Evolutionary conservation across 176 grass and related monocot genomes (phyloP), one percentile per base, ranked within the genome.

Genomic region (Hyparrhenia diplandra): DNA sequence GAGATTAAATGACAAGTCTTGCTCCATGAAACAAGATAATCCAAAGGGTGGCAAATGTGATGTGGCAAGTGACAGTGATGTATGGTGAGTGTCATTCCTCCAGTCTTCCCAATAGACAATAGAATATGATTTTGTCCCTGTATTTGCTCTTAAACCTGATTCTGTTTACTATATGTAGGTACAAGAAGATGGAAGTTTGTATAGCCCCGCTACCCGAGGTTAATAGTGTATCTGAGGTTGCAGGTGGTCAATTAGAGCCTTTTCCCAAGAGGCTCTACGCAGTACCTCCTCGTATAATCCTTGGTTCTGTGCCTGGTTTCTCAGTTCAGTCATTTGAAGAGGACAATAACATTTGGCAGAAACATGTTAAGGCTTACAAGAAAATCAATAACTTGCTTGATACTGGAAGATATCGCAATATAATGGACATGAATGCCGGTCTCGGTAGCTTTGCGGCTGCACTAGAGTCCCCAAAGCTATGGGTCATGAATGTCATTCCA

Each of bases 381-480:
- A 97, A 89, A 86, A 74, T 54, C 35, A 97, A 94, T 65, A 51
- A 83, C 31, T 83, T 91, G 64, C 69, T 97, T 69, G 82, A 59
- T 77, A 91, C 86, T 64, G 75, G 91, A 77, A 79, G 91, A 60
- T 97, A 90, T 68, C 94, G 85, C 64, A 97, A 97, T 75, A 78
- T 97, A 81, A 91, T 97, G 88, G 94, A 93, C 82, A 96, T 96
- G 93, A 91, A 93, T 91, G 88, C 90, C 0, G 90, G 86, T 64
- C 63, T 89, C 31, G 94, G 94, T 75, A 91, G 94, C 75, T 97
- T 97, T 61, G 91, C 86, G 25, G 87, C 91, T 83, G 89, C 67
- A 80, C 60, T 97, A 39, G 94, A 89, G 62, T 85, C 81, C 20
- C 54, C 82, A 66, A 91, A 93, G 71, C 66, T 89, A 67, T 94